These are phyloP conservation scores for Thuja plicata DNA, from an alignment of 83 land plant genomes.

Conservation along the genomic window DNA sequence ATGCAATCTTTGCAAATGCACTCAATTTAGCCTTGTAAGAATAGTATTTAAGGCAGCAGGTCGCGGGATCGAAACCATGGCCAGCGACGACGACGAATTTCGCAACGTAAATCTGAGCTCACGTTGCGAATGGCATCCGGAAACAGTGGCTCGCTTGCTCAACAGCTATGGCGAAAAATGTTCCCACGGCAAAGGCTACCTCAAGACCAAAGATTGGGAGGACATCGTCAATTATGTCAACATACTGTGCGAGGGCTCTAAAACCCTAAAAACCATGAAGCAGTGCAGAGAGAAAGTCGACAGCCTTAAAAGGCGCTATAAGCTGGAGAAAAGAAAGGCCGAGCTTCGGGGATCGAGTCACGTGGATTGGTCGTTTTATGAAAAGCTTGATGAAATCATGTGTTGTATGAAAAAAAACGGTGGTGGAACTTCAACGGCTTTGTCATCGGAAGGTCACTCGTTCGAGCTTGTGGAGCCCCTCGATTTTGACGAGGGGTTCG, in stretches of 20 bases:
- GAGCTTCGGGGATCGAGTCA: conserved; percentile 9
- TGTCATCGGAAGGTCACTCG: neutral
- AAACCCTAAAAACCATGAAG: conserved; percentile 18
- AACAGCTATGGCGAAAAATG: conserved; percentile 21
- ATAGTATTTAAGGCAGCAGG: neutral
- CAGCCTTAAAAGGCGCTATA: conserved; percentile 24
- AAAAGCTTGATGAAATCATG: conserved; percentile 23
- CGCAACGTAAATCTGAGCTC: conserved; percentile 3
- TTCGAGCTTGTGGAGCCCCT: conserved; percentile 11
- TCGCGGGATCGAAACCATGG: conserved; percentile 10
- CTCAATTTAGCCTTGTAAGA: neutral
- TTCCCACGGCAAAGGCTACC: conserved; percentile 10
- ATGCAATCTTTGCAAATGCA: neutral
- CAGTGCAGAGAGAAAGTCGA: conserved; percentile 30
- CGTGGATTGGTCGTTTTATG: conserved; percentile 22
- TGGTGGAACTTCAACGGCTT: neutral
- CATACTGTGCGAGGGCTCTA: neutral
- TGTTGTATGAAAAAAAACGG: conserved; percentile 11
- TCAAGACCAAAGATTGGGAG: conserved; percentile 26
- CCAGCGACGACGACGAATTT: conserved; percentile 7
- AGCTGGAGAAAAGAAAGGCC: conserved; percentile 22
- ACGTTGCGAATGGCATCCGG: conserved; percentile 14
- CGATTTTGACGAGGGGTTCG: conserved; percentile 18
- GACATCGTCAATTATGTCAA: conserved; percentile 21
- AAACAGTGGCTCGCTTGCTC: conserved; percentile 14